A percentile compares a stretch with the other conserved stretches of the same genome.
phyloP scores from a whole-genome alignment of 352 stramenopile genomes.

The Phytophthora citricola region DNA sequence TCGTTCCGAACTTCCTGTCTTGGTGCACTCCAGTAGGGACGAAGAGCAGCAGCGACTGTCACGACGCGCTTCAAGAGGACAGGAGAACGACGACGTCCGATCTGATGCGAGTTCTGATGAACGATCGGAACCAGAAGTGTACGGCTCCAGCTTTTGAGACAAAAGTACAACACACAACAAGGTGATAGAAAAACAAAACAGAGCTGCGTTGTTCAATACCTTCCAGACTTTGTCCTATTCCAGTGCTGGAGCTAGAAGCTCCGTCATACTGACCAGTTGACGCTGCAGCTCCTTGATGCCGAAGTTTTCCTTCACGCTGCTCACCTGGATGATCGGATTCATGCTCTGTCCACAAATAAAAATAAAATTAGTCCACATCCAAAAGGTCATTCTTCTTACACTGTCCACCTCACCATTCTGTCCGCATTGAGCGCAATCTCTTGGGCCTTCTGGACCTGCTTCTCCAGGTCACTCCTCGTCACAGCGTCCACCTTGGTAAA shows the following conservation, averaged over 20 bases:
- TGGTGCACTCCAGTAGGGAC: slow-evolving; percentile 25
- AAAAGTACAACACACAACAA: slow-evolving; percentile 5
- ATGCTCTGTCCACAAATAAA: slow-evolving; percentile 54
- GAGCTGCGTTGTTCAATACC: slow-evolving; percentile 7
- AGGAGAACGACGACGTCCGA: slow-evolving; percentile 33
- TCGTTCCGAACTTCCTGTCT: slow-evolving; percentile 34
- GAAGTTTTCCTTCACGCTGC: slow-evolving; percentile 80
- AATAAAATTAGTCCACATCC: neutral
- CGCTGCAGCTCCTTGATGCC: slow-evolving; percentile 80
- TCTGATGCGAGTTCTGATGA: slow-evolving; percentile 27
- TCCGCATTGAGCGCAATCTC: slow-evolving; percentile 51
- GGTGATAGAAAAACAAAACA: slow-evolving; percentile 17
- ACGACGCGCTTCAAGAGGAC: slow-evolving; percentile 3
- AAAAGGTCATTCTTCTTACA: slow-evolving; percentile 2
- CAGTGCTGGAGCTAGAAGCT: slow-evolving; percentile 35
- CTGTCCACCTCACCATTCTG: slow-evolving; percentile 49
- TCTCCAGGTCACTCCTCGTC: slow-evolving; percentile 50
- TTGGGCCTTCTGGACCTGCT: slow-evolving; percentile 59
- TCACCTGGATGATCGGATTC: slow-evolving; percentile 84
- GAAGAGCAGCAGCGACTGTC: slow-evolving; percentile 20
- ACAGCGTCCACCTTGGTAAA: slow-evolving; percentile 91
- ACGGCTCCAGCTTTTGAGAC: too few species aligned
- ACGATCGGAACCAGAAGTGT: slow-evolving; percentile 27
- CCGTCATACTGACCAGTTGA: slow-evolving; percentile 73
- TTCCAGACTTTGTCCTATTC: neutral